Evolutionary conservation across 2,329 filamentous ascomycete genomes (phyloP).

Genomic region (Ceratocystis colombiana): DNA sequence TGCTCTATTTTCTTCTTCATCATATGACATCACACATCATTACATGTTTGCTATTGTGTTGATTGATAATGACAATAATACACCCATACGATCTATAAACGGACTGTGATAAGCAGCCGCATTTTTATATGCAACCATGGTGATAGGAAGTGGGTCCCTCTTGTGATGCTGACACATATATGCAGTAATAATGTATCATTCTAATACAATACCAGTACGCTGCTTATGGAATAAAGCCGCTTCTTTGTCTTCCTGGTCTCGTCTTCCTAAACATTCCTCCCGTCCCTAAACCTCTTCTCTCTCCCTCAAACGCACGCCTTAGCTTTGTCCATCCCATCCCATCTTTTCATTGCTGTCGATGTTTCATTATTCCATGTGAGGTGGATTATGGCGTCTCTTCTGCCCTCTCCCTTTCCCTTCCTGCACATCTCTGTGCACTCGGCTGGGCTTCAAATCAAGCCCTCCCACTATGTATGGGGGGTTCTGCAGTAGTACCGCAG

Average conservation of each 20-base stretch:
- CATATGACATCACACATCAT: background rate
- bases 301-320: background rate
- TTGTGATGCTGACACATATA: no score
- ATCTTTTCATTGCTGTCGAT: background rate
- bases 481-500: background rate
- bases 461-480: background rate
- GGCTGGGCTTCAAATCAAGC: background rate
- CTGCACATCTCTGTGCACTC: background rate
- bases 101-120: no score
- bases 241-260: slow-evolving; percentile 6
- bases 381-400: background rate
- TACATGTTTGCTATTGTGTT: no score
- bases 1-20: background rate
- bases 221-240: background rate
- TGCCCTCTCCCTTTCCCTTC: background rate
- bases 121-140: no score
- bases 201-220: background rate
- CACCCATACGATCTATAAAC: background rate
- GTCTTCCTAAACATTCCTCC: slow-evolving; percentile 7
- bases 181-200: background rate
- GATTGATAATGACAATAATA: background rate
- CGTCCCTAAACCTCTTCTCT: background rate
- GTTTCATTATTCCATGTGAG: background rate
- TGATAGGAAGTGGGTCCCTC: no score
- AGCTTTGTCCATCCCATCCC: background rate